Base-by-base conservation (phyloP, 108 stramenopile genomes). In the Nitzschia sp. region DNA sequence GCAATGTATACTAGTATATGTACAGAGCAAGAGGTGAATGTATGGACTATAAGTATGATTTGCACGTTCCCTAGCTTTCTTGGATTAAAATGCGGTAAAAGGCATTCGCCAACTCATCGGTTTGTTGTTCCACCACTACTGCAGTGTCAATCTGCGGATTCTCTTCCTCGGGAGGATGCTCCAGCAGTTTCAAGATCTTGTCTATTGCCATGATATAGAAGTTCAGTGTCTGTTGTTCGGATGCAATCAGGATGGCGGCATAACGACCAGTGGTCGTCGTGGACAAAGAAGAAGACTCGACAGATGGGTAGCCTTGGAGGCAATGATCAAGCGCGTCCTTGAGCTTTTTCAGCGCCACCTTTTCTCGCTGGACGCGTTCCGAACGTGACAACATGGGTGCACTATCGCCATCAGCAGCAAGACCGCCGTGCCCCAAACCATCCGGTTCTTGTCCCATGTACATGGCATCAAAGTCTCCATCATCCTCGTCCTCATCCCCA, bases 211-310 rank as follows among this genome's bases (percentile, higher is more conserved):
- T 46, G 17, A 15, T 19, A 63, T 67, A 84, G 58, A 84, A 84
- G 25, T 63, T 46, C 40, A 84, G 48, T 3, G 79, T 84, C 46
- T 70, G 69, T n/a, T 70, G 48, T 71, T 84, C 83, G 34, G 86
- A 83, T 1, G 26, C 52, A 19, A 78, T 37, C 15, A 83, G 56
- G 3, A 85, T 54, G 10, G 62, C 53, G 22, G 83, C 60, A 69
- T 70, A 87, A 6, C 53, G 21, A 25, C 20, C 52, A 7, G 51
- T 40, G 50, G 8, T 41, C 10, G 41, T 15, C 42, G 51, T 44
- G 6, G 10, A n/a, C 5, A 22, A 42, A 43, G 55, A 10, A 8
- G 37, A 24, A 12, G 51, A 25, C 46, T 39, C n/a, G 15, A 53
- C 9, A n/a, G 38, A 0, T 15, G 8, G 54, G 63, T 70, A 75